Conservation (phyloP, 192 early-diverging fungal genomes). For the Dissophora ornata region DNA sequence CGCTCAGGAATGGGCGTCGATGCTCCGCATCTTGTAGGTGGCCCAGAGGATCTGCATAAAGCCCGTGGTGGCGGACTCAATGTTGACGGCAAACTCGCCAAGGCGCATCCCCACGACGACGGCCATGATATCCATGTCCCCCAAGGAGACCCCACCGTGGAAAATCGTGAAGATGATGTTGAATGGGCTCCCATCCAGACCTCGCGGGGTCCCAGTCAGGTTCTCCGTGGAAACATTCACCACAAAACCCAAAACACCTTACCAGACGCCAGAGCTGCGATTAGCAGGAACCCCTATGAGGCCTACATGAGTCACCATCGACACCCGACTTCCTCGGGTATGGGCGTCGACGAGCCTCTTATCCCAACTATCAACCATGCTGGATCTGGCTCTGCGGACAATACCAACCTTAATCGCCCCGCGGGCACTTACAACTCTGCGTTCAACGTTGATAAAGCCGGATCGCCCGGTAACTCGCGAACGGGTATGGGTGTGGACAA, state of each 20-base stretch:
- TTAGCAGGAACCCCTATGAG: slow-evolving; percentile 7
- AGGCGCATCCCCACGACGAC: slow-evolving; percentile 1
- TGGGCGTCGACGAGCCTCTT: slow-evolving; percentile 23
- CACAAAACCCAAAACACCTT: slow-evolving; percentile 6
- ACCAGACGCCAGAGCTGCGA: slow-evolving; percentile 1
- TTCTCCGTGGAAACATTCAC: slow-evolving; percentile 5
- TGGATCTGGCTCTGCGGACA: slow-evolving; percentile 21
- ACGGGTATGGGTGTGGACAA: slow-evolving; percentile 30
- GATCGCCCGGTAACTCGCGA: background rate
- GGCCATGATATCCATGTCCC: slow-evolving; percentile 4
- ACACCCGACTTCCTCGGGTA: background rate
- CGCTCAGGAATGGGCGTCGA: slow-evolving; percentile 28
- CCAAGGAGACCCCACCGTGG: too few species aligned
- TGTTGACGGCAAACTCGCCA: slow-evolving; percentile 17
- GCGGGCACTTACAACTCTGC: slow-evolving; percentile 20
- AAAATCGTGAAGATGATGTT: background rate
- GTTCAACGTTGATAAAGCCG: slow-evolving; percentile 20
- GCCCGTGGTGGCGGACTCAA: slow-evolving; percentile 7
- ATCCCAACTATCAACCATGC: slow-evolving; percentile 8
- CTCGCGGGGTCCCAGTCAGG: slow-evolving; percentile 5
- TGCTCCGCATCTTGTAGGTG: slow-evolving; percentile 10
- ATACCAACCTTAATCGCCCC: slow-evolving; percentile 13
- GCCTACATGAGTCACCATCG: slow-evolving; percentile 4
- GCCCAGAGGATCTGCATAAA: background rate
- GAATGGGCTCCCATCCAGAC: background rate